Conservation (phyloP, 2,329 filamentous ascomycete genomes). For the Ceratocystis variospora region DNA sequence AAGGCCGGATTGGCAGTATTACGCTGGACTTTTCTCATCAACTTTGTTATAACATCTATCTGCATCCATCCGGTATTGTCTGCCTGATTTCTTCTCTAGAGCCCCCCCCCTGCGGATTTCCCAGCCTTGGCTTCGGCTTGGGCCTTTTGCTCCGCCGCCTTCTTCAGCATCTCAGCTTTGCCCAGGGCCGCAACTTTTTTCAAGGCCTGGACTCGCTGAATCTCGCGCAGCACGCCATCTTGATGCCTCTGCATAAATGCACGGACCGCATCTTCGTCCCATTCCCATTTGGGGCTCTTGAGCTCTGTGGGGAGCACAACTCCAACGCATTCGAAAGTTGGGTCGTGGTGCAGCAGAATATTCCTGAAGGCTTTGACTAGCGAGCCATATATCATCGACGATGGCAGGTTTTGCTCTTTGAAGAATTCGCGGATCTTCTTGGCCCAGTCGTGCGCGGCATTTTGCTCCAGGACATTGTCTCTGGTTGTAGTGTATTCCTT, state of each 20-base stretch:
- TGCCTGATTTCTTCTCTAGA: neutral
- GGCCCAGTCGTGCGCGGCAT: constrained; percentile 30
- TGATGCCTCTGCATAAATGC: constrained; percentile 33
- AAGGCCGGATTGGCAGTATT: neutral
- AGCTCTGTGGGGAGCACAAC: constrained; percentile 5
- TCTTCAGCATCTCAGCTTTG: neutral
- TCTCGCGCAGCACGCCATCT: constrained; percentile 11
- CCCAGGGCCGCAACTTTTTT: constrained; percentile 24
- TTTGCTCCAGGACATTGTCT: constrained; percentile 30
- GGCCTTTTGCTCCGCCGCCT: neutral
- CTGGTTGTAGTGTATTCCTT: constrained; percentile 33
- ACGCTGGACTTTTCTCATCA: neutral
- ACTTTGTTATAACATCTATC: neutral
- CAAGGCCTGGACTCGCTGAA: neutral
- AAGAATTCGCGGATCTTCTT: constrained; percentile 32
- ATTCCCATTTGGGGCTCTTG: constrained; percentile 29
- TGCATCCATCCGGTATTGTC: neutral
- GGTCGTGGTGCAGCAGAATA: constrained; percentile 36
- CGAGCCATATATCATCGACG: constrained; percentile 19
- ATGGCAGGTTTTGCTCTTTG: constrained; percentile 23
- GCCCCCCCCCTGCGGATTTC: neutral
- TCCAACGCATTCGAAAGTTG: constrained; percentile 27
- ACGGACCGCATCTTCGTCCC: constrained; percentile 30
- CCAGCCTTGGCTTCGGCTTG: neutral
- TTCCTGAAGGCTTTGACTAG: constrained; percentile 34